Evolutionary conservation across 163 green algal genomes (phyloP).

Genomic region (Scenedesmus sp.): DNA sequence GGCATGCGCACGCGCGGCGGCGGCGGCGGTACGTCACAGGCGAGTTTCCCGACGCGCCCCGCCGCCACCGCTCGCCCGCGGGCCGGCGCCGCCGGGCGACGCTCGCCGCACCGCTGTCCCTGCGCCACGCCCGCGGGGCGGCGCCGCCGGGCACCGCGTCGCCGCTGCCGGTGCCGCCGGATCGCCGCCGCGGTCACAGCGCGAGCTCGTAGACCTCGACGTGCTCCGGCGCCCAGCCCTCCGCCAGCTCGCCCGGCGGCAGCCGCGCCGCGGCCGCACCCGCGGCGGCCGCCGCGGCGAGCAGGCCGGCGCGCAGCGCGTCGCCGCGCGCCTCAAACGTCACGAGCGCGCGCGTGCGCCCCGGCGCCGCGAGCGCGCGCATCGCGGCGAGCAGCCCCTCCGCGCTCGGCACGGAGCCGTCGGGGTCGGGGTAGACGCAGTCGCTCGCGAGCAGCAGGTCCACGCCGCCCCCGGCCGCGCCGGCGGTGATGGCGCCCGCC

Average conservation of each 20-base stretch:
- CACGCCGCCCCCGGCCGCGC: neutral
- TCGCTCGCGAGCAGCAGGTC: conserved; percentile 36
- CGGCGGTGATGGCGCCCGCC: neutral
- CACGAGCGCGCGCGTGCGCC: conserved; percentile 1
- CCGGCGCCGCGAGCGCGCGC: conserved; percentile 1
- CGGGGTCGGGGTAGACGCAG: conserved; percentile 38
- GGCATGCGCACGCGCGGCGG: too few species aligned
- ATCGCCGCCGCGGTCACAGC: too few species aligned
- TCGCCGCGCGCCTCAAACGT: conserved; percentile 33
- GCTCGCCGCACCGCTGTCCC: too few species aligned
- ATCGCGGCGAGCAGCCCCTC: conserved; percentile 23
- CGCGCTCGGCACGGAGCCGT: conserved; percentile 28
- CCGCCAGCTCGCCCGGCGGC: neutral
- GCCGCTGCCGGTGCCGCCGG: too few species aligned
- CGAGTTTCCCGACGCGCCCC: too few species aligned
- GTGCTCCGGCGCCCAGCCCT: neutral
- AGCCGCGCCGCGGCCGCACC: neutral
- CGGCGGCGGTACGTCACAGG: too few species aligned
- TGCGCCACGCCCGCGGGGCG: too few species aligned
- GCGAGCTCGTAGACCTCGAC: conserved; percentile 41
- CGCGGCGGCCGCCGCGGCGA: conserved; percentile 23
- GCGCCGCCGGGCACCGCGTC: too few species aligned
- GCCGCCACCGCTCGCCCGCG: too few species aligned
- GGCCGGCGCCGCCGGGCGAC: too few species aligned
- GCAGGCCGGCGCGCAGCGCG: conserved; percentile 26